phyloP scores from a whole-genome alignment of 371 early-diverging fungal species.

The Mortierella sp. region DNA sequence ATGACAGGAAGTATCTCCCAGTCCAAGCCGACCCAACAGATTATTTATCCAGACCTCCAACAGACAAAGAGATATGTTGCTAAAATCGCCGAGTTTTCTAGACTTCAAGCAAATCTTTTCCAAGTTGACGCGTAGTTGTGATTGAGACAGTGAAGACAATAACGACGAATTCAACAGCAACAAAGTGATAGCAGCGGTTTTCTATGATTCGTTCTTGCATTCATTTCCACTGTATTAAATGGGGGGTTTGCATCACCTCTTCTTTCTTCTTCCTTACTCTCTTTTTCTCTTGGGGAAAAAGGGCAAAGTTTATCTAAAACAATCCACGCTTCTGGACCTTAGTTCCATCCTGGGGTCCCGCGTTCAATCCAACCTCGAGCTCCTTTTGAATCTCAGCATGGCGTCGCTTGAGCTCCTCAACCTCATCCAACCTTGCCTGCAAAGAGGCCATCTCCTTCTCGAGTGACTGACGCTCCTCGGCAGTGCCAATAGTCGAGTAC shows the following conservation, averaged over 20 bases:
- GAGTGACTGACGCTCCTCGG: constrained; percentile 80
- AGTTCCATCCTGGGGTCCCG: constrained; percentile 48
- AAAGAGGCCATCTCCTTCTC: constrained; percentile 83
- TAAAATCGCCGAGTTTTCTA: constrained; percentile 24
- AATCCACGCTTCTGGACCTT: constrained; percentile 54
- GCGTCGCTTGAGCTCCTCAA: constrained; percentile 73
- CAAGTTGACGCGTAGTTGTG: too few species aligned
- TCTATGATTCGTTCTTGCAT: too few species aligned
- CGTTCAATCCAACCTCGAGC: constrained; percentile 58
- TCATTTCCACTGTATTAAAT: too few species aligned
- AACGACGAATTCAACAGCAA: too few species aligned
- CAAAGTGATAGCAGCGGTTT: too few species aligned
- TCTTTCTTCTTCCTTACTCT: not conserved
- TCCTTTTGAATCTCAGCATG: constrained; percentile 75
- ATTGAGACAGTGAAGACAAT: too few species aligned
- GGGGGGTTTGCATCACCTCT: not conserved
- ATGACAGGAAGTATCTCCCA: not conserved
- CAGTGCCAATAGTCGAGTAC: constrained; percentile 78
- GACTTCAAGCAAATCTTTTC: constrained; percentile 7
- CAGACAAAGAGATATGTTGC: constrained; percentile 28
- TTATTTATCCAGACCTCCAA: constrained; percentile 19
- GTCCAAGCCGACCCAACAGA: constrained; percentile 19
- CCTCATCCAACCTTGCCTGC: constrained; percentile 78
- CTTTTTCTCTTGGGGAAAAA: too few species aligned
- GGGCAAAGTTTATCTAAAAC: constrained; percentile 23